Evolutionary conservation across 2,329 filamentous ascomycete genomes (phyloP).

Genomic region (Curvularia eragrostidis): DNA sequence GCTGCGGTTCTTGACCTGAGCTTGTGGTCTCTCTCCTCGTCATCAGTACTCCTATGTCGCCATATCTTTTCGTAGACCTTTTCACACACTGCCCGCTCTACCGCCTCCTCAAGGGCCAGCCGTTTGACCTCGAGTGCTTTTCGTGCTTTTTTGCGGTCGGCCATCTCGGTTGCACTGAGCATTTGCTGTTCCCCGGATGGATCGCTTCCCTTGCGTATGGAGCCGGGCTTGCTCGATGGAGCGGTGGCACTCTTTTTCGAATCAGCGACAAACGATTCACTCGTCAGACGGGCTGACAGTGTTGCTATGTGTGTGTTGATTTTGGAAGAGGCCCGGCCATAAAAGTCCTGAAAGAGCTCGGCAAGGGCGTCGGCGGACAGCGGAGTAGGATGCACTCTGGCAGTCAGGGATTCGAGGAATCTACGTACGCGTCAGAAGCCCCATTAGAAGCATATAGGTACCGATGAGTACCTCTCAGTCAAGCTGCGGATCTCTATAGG

Average conservation of each 20-base stretch:
- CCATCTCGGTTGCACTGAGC: conserved; percentile 86
- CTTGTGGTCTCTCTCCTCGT: conserved; percentile 94
- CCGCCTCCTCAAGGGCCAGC: conserved; percentile 81
- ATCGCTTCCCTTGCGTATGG: conserved; percentile 47
- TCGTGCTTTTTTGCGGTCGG: conserved; percentile 77
- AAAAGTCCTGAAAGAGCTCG: conserved; percentile 94
- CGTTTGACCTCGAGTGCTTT: conserved; percentile 80
- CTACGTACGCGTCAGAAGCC: conserved; percentile 10
- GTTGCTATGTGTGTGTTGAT: conserved; percentile 87
- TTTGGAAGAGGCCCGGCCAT: conserved; percentile 77
- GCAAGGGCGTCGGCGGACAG: conserved; percentile 83
- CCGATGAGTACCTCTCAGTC: conserved; percentile 74
- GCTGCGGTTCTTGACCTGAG: conserved; percentile 93
- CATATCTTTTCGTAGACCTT: conserved; percentile 85
- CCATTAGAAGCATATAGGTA: conserved; percentile 54
- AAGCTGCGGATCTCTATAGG: conserved; percentile 92
- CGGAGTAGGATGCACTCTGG: conserved; percentile 84
- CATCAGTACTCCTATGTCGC: conserved; percentile 87
- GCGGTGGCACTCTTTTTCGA: conserved; percentile 51
- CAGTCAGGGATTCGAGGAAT: conserved; percentile 88
- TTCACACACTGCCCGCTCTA: conserved; percentile 85
- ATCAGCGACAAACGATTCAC: conserved; percentile 59
- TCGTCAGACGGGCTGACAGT: conserved; percentile 75
- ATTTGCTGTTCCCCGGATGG: conserved; percentile 73
- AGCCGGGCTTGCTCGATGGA: conserved; percentile 46